Evolutionary conservation across 148 eudicot species (phyloP), one percentile per base, ranked within the genome.

Genomic region (Camellia sinensis): DNA sequence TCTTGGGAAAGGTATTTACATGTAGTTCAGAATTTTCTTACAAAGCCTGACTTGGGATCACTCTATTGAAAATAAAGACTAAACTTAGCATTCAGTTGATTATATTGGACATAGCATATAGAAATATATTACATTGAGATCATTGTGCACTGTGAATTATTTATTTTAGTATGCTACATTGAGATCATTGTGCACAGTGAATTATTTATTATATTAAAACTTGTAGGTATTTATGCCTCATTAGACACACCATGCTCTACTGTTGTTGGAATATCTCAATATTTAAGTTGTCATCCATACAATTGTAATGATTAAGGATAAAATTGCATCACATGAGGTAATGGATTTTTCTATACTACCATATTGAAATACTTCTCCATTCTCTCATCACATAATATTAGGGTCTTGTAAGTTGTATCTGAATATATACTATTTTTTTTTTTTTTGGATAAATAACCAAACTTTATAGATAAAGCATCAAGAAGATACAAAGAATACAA

Each of bases 1-100:
- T 96, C 84, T 89, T 96, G 75, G 99, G 98, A 59, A 90, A 96
- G 99, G 99, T 96, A 86, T 37, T 48, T 72, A 75, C 45, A 10
- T 29, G 4, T 48, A 44, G 7, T 40, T 84, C 40, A 21, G 7
- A 8, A 46, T 50, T 65, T 77, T 59, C 68, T 10, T 66, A 14
- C 14, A 77, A 63, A 6, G n/a, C 21, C 72, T 37, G 72, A n/a
- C 44, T 77, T 48, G 6, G 15, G 40, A 48, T 52, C 12, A 50
- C 37, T 77, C 0, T 65, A 45, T 46, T 45, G 71, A 18, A 52
- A 15, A 14, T 22, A 64, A 50, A 52, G 1, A 19, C 8, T 7
- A 64, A 63, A 12, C 44, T 21, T 76, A 21, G 70, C 53, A 45
- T 76, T 57, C 29, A 29, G 1, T 19, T 72, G 14, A 43, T n/a